phyloP scores from a whole-genome alignment of 352 stramenopile genomes.

The Pythium chondricola region DNA sequence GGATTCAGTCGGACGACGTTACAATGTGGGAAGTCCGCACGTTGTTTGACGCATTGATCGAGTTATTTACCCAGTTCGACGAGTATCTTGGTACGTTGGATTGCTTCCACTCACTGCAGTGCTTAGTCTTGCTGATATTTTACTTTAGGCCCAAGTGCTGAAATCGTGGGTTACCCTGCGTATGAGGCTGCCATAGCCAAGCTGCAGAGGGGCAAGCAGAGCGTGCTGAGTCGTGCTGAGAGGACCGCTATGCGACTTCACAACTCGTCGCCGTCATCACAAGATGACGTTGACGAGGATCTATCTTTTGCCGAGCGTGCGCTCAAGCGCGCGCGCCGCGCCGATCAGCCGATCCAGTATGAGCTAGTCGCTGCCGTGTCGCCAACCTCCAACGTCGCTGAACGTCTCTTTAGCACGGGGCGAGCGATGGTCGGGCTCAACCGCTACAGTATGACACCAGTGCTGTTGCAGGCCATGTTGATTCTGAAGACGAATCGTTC shows the following conservation, averaged over 20 bases:
- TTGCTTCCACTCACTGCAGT: too few relatives aligned
- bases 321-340: not conserved
- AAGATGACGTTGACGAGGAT: not conserved
- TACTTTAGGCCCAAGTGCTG: not conserved
- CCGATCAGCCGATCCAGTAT: not conserved
- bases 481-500: not conserved
- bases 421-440: not conserved
- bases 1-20: too few relatives aligned
- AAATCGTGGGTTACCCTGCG: not conserved
- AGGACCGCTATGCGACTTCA: not conserved
- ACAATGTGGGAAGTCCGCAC: too few relatives aligned
- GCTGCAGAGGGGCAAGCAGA: not conserved
- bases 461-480: not conserved
- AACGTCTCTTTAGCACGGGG: not conserved
- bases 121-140: too few relatives aligned
- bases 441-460: not conserved
- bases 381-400: conserved; percentile 1
- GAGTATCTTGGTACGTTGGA: too few relatives aligned
- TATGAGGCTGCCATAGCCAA: not conserved
- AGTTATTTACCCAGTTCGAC: too few relatives aligned
- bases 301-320: not conserved
- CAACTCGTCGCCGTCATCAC: not conserved
- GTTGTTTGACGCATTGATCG: too few relatives aligned
- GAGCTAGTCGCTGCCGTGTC: not conserved
- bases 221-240: not conserved